Percentiles rank a stretch among this genome's conserved stretches.
Conservation (phyloP, 2,329 filamentous ascomycete species). For the Orbilia oligospora region DNA sequence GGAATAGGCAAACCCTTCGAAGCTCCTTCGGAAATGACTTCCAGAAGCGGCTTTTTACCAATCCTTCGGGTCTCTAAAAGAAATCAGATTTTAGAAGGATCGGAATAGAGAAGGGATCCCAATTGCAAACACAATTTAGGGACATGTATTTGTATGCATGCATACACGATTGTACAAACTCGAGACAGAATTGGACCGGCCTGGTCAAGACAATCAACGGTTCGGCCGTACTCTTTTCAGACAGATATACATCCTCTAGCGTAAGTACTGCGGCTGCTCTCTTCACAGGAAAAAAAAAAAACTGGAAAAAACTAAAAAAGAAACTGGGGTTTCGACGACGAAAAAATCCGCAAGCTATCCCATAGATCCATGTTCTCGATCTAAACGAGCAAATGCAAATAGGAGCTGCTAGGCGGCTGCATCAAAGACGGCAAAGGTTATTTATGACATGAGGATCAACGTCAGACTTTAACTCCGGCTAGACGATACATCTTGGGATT, state of each 20-base stretch:
- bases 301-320: too few relatives aligned
- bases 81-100: not conserved
- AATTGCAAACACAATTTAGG: not conserved
- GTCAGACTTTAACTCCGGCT: constrained; percentile 41
- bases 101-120: constrained; percentile 14
- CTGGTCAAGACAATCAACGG: constrained; percentile 13
- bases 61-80: constrained; percentile 25
- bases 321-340: constrained; percentile 24
- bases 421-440: constrained; percentile 33
- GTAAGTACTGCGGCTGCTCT: constrained; percentile 18
- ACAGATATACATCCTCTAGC: constrained; percentile 12
- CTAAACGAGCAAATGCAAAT: constrained; percentile 8
- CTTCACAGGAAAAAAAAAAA: constrained; percentile 8
- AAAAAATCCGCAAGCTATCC: constrained; percentile 29
- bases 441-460: constrained; percentile 14
- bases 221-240: constrained; percentile 13
- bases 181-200: not conserved
- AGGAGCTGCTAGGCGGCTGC: constrained; percentile 16
- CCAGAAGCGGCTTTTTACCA: constrained; percentile 52
- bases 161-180: not conserved
- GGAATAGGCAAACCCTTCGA: constrained; percentile 49
- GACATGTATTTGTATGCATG: too few relatives aligned
- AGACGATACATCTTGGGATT: constrained; percentile 1
- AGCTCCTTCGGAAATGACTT: constrained; percentile 59
- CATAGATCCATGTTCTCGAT: constrained; percentile 11